Evolutionary conservation across 352 stramenopile species (phyloP), one percentile per base, ranked within the genome.

Genomic region (Globisporangium irregulare): DNA sequence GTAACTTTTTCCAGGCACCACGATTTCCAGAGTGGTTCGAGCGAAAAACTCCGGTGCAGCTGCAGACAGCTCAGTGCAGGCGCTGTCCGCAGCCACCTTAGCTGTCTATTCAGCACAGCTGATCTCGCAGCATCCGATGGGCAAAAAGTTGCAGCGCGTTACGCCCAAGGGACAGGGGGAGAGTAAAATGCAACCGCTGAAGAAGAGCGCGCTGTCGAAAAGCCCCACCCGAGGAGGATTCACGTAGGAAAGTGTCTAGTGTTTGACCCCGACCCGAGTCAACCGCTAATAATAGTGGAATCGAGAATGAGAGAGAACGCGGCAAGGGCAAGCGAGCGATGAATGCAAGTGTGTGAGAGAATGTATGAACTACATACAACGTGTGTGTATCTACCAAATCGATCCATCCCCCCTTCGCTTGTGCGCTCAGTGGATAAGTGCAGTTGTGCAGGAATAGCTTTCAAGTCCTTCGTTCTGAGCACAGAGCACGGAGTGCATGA

Each of bases 371-470:
- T 48, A 48, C 12, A 15, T 48, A 48, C 34, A 41, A 4, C 14
- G 14, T 18, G 41, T 50, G 41, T 50, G 15, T 50, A 50, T 9
- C 41, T 22, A 50, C 4, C 15, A 9, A 50, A 50, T 36, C n/a
- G 8, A 59, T 59, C 27, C 54, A 22, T 36, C 6, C 51, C 20
- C 34, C 32, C 24, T 41, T 22, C 15, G 5, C 25, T 27, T 15
- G 27, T 22, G 24, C 34, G 51, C 51, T 58, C 51, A 58, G 24
- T n/a, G 51, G 51, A 34, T 7, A 32, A 61, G 43, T 51, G 18
- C 43, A 51, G 18, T 51, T 51, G 43, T 61, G 55, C 55, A 61
- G 55, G 55, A 46, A 61, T 61, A 61, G 55, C 36, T 9, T 38
- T 38, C 18, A 1, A 4, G 5, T n/a, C 20, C 14, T 7, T 25